Evolutionary conservation across 2,329 filamentous ascomycete species (phyloP).

Genomic region (Trichoderma koningiopsis): DNA sequence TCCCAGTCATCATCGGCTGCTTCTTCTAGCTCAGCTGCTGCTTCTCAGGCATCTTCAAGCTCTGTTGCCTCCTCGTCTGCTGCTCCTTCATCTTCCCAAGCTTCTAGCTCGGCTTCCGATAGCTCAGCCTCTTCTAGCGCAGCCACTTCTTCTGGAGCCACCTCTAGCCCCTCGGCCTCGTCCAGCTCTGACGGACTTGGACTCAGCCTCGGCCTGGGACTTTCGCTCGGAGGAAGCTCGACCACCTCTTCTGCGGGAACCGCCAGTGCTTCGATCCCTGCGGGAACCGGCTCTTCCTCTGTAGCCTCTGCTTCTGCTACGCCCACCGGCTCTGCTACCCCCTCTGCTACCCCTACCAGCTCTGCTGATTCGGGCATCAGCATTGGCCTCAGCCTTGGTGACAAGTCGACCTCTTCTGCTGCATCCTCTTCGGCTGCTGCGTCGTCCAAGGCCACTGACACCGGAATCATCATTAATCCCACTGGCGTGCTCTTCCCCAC

Average conservation of each 20-base stretch:
- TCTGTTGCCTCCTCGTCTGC: background rate
- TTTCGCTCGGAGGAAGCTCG: background rate
- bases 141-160: background rate
- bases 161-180: background rate
- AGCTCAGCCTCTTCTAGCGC: background rate
- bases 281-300: background rate
- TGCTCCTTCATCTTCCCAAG: background rate
- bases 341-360: background rate
- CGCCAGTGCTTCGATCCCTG: background rate
- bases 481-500: slow-evolving; percentile 32
- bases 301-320: background rate
- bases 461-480: slow-evolving; percentile 34
- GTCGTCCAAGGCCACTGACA: slow-evolving; percentile 17
- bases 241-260: background rate
- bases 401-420: background rate
- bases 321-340: background rate
- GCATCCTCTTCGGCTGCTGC: slow-evolving; percentile 14
- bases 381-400: background rate
- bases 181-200: background rate
- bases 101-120: background rate
- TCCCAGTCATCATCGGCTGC: background rate
- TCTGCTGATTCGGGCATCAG: background rate
- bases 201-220: background rate
- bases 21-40: background rate
- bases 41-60: background rate